Percentiles rank a stretch among this genome's conserved stretches.
phyloP scores from a whole-genome alignment of 306 rosid genomes.

The Purshia tridentata region DNA sequence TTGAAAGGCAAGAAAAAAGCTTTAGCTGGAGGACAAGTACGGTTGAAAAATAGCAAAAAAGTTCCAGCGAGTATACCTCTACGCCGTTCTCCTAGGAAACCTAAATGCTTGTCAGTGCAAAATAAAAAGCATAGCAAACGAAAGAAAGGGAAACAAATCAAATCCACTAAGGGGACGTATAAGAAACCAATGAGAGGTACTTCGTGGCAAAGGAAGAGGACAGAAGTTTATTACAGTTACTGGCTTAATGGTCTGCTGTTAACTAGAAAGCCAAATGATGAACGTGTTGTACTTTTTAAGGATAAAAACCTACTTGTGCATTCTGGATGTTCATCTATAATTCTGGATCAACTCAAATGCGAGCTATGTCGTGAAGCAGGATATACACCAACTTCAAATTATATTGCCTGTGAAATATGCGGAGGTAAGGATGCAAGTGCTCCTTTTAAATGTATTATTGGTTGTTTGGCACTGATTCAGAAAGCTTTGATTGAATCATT shows the following conservation, averaged over 20 bases:
- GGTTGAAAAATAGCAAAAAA: conserved; percentile 49
- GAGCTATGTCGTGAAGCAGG: conserved; percentile 67
- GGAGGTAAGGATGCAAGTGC: conserved; percentile 54
- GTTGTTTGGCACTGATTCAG: not conserved
- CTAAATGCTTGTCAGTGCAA: conserved; percentile 52
- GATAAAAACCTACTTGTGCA: conserved; percentile 46
- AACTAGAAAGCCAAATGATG: conserved; percentile 77
- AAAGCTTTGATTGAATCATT: not conserved
- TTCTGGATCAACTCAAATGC: conserved; percentile 61
- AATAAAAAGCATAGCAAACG: conserved; percentile 58
- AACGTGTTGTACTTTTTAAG: conserved; percentile 61
- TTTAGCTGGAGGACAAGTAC: conserved; percentile 45
- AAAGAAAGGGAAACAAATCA: conserved; percentile 46
- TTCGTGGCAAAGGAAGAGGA: conserved; percentile 54
- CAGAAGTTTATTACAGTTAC: conserved; percentile 49
- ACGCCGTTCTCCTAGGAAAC: conserved; percentile 89
- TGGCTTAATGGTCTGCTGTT: conserved; percentile 87
- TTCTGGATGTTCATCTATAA: conserved; percentile 37
- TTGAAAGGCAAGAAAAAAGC: conserved; percentile 50
- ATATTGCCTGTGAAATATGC: conserved; percentile 78
- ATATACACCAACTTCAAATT: conserved; percentile 37
- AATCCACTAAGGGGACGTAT: conserved; percentile 46
- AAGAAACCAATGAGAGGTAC: conserved; percentile 48
- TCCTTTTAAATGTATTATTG: not conserved
- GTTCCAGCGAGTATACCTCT: conserved; percentile 54